Evolutionary conservation across 2,329 filamentous ascomycete genomes (phyloP).

Genomic region (Penicillium sp.): DNA sequence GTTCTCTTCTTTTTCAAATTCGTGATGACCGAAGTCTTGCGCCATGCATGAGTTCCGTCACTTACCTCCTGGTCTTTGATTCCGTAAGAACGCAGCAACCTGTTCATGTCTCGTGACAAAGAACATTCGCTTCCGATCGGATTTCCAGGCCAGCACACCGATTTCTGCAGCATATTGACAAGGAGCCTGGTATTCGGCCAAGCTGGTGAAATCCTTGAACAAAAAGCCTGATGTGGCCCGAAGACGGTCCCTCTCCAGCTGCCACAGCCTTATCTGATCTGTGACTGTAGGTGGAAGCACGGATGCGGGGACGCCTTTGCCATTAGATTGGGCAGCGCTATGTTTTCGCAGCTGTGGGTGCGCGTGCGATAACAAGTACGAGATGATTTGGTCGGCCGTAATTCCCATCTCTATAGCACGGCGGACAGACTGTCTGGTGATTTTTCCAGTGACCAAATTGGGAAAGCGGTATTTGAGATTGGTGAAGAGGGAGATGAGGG

Average conservation of each 20-base stretch:
- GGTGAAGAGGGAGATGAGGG: slow-evolving; percentile 85
- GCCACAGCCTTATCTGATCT: slow-evolving; percentile 96
- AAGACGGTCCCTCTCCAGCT: slow-evolving; percentile 94
- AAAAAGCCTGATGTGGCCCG: slow-evolving; percentile 78
- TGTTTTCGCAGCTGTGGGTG: slow-evolving; percentile 87
- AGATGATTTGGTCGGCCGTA: slow-evolving; percentile 91
- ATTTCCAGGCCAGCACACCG: slow-evolving; percentile 86
- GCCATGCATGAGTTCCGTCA: not conserved
- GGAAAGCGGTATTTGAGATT: slow-evolving; percentile 87
- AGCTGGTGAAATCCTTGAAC: slow-evolving; percentile 81
- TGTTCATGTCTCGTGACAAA: slow-evolving; percentile 92
- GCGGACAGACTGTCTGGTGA: slow-evolving; percentile 85
- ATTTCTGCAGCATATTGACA: slow-evolving; percentile 76
- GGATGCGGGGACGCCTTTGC: slow-evolving; percentile 49
- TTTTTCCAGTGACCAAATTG: slow-evolving; percentile 87
- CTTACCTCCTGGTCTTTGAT: slow-evolving; percentile 45
- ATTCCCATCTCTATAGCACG: slow-evolving; percentile 87
- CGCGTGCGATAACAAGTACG: slow-evolving; percentile 86
- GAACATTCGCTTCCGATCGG: slow-evolving; percentile 75
- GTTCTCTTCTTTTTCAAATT: slow-evolving; percentile 1
- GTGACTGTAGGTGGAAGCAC: slow-evolving; percentile 92
- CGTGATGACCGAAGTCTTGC: not conserved
- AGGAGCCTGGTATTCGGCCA: slow-evolving; percentile 58
- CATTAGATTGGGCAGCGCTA: slow-evolving; percentile 41
- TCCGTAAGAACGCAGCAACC: slow-evolving; percentile 75